Percentiles rank a stretch among this genome's conserved stretches.
phyloP scores from a whole-genome alignment of 805 yeast genomes.

The Diddensiella caesifluorescens region DNA sequence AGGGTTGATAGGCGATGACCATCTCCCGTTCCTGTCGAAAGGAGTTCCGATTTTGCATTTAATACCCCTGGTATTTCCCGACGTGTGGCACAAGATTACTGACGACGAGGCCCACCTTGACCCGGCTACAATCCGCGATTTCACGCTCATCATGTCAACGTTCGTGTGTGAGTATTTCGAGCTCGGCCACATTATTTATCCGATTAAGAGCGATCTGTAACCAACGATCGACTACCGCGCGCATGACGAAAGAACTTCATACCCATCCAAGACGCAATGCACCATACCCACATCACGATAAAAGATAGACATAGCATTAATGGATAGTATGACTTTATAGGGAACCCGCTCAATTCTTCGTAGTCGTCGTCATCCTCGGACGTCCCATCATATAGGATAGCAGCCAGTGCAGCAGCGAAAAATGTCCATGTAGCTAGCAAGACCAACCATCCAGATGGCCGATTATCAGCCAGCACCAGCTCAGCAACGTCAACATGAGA shows the following conservation, averaged over 20 bases:
- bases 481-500: background rate
- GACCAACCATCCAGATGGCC: constrained; percentile 9
- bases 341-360: constrained; percentile 33
- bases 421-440: constrained; percentile 16
- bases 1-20: constrained; percentile 44
- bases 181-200: constrained; percentile 12
- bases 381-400: constrained; percentile 12
- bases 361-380: constrained; percentile 15
- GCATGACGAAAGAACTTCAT: constrained; percentile 77
- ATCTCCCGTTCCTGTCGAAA: constrained; percentile 43
- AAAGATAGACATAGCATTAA: constrained; percentile 32
- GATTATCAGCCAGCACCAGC: background rate
- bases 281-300: constrained; percentile 58
- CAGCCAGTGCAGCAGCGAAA: constrained; percentile 12
- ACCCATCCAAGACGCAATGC: constrained; percentile 70
- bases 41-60: constrained; percentile 49
- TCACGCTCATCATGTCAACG: constrained; percentile 41
- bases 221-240: constrained; percentile 44
- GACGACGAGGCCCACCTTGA: constrained; percentile 45
- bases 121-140: constrained; percentile 38
- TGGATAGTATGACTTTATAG: constrained; percentile 37
- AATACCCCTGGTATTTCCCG: constrained; percentile 50
- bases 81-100: constrained; percentile 45
- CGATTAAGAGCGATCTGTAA: constrained; percentile 11
- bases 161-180: constrained; percentile 35